These are phyloP conservation scores for Lactarius psammicola DNA, from an alignment of 768 basidiomycete genomes.

Conservation along the genomic window DNA sequence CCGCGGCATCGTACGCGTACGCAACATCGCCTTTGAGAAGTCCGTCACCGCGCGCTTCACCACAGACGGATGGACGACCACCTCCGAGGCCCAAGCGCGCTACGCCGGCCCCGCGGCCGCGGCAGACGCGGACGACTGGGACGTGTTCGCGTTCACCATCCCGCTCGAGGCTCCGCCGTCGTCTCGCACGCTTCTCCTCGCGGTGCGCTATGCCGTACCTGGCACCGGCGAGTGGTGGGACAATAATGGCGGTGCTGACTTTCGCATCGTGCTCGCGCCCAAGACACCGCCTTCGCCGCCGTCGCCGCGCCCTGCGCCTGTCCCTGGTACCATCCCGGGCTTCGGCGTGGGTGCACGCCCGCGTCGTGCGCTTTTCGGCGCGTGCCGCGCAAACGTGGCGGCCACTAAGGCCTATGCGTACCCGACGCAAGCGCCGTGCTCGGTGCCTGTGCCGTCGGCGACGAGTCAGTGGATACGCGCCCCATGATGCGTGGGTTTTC, in stretches of 20 bases:
- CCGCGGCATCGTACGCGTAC: conserved; percentile 43
- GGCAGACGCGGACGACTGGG: not conserved
- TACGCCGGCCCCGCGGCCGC: not conserved
- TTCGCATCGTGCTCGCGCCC: not conserved
- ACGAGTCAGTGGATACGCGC: not conserved
- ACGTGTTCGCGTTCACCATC: conserved; percentile 16
- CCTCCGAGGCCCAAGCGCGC: conserved; percentile 40
- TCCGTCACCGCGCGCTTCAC: conserved; percentile 49
- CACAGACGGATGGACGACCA: conserved; percentile 52
- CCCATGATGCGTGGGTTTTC: not conserved
- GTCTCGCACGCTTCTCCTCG: conserved; percentile 2
- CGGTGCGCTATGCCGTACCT: not conserved
- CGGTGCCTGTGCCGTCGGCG: not conserved
- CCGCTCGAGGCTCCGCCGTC: not conserved
- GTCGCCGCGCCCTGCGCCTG: not conserved
- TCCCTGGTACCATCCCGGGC: not conserved
- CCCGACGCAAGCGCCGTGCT: not conserved
- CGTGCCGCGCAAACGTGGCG: not conserved
- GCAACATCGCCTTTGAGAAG: conserved; percentile 50
- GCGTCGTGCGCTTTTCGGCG: not conserved
- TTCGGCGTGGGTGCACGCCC: not conserved
- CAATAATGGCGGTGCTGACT: conserved; percentile 16
- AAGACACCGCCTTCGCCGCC: not conserved
- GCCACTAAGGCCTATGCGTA: not conserved
- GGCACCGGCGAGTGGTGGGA: conserved; percentile 23